Percentiles rank a stretch among this genome's conserved stretches.
Conservation (phyloP, 495 filamentous ascomycete genomes). For the Apiosordaria backusii region DNA sequence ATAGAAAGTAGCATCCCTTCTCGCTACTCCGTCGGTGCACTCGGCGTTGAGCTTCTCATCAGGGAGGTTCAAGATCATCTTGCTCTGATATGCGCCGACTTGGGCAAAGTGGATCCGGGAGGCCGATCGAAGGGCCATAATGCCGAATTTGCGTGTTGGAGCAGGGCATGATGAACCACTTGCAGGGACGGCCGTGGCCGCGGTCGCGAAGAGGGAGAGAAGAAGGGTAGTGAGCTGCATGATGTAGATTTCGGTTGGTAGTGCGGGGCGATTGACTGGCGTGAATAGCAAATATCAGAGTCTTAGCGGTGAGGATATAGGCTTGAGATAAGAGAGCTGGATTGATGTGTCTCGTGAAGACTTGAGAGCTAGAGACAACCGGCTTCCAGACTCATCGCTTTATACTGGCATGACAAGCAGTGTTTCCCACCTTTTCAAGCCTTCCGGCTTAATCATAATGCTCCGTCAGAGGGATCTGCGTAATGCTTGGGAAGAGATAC, state of each 20-base stretch:
- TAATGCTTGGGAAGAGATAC: too few relatives aligned
- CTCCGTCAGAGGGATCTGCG: too few relatives aligned
- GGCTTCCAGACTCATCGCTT: too few relatives aligned
- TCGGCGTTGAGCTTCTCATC: conserved; percentile 37
- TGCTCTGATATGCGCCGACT: conserved; percentile 42
- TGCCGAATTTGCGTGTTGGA: conserved; percentile 33
- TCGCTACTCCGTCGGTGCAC: conserved; percentile 38
- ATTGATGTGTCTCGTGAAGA: too few relatives aligned
- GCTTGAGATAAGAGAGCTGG: too few relatives aligned
- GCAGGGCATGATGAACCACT: conserved; percentile 11
- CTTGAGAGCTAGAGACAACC: too few relatives aligned
- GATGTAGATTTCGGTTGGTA: neutral
- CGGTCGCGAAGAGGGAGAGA: conserved; percentile 44
- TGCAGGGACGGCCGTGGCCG: conserved; percentile 27
- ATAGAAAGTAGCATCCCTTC: conserved; percentile 47
- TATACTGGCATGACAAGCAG: too few relatives aligned
- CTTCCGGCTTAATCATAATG: too few relatives aligned
- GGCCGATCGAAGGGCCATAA: conserved; percentile 48
- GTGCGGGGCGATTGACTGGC: too few relatives aligned
- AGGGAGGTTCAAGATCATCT: conserved; percentile 43
- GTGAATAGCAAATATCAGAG: too few relatives aligned
- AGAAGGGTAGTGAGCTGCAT: conserved; percentile 23
- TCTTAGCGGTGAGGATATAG: too few relatives aligned
- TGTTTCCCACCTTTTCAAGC: too few relatives aligned
- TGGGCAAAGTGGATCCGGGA: conserved; percentile 42